Evolutionary conservation across 2,329 filamentous ascomycete species (phyloP), one percentile per base, ranked within the genome.

Genomic region (Ophiocordyceps australis): DNA sequence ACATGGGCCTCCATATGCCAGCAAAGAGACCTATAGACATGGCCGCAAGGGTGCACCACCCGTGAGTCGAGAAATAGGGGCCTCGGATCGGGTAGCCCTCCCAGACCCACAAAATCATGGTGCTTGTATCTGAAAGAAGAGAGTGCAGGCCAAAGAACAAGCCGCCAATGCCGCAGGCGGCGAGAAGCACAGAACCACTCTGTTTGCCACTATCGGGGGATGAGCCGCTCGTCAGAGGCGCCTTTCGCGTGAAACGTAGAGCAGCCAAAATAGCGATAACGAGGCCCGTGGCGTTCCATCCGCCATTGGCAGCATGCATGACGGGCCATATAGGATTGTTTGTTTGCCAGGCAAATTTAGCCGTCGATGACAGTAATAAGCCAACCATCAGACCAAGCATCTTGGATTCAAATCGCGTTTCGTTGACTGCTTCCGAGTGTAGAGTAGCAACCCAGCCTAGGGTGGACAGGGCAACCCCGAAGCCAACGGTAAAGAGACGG

Each of bases 51-150:
- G 83, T 94, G 46, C 76, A 69, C 40, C 80, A 82, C 28, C 85
- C 89, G 41, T 95, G 83, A n/a, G 83, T 82, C 24, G 75, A 82
- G 32, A 83, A 71, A 25, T 89, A 69, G 3, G 89, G 89, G 6
- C 89, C 89, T 25, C 78, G 72, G 21, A 95, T 69, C 10, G 89
- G 89, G 41, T 79, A 98, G 6, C 89, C 89, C 39, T 94, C 83
- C 89, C 89, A 98, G 3, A 82, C 82, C 89, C 89, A 98, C 11
- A 85, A 64, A 30, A 95, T 94, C 83, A 98, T 95, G 28, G 89
- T 98, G 56, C 89, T 95, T 0, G 85, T 92, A 46, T 98, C 89
- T 0, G 89, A 94, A 9, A 98, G 65, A 8, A 98, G 60, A 2
- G 85, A 94, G 46, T 95, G 89, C 42, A 95, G 62, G 5, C 68